Evolutionary conservation across 2,329 filamentous ascomycete species (phyloP).

Genomic region (Didymella lethalis): DNA sequence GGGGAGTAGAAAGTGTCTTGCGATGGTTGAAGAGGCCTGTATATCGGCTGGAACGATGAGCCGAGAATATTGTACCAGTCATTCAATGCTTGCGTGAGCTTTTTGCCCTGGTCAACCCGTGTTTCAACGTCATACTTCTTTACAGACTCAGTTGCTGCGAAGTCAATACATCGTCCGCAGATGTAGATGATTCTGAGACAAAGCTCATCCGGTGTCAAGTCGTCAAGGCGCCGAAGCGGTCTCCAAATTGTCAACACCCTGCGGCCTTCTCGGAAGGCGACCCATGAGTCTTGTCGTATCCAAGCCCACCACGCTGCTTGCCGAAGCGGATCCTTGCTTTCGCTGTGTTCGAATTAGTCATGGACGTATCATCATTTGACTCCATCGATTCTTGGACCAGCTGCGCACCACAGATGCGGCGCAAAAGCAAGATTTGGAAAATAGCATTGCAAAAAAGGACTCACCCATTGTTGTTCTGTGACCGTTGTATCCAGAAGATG

Average conservation of each 20-base stretch:
- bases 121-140: constrained; percentile 54
- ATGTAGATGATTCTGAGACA: constrained; percentile 63
- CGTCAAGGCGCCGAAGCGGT: constrained; percentile 58
- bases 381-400: neutral
- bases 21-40: constrained; percentile 31
- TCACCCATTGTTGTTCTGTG: constrained; percentile 63
- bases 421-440: neutral
- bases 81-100: constrained; percentile 58
- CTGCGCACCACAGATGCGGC: neutral
- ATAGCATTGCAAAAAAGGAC: neutral
- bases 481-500: constrained; percentile 72
- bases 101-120: constrained; percentile 57
- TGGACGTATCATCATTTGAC: neutral
- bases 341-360: constrained; percentile 44
- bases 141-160: constrained; percentile 59
- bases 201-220: constrained; percentile 63
- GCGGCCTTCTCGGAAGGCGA: constrained; percentile 66
- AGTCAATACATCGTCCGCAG: constrained; percentile 65
- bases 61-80: constrained; percentile 60
- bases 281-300: constrained; percentile 72
- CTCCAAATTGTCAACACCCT: constrained; percentile 66
- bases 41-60: constrained; percentile 56
- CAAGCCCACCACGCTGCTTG: constrained; percentile 72
- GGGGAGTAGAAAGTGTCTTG: constrained; percentile 28
- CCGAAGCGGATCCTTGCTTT: constrained; percentile 61